Evolutionary conservation across 495 filamentous ascomycete genomes (phyloP).

Genomic region (Podospora pseudopauciseta): DNA sequence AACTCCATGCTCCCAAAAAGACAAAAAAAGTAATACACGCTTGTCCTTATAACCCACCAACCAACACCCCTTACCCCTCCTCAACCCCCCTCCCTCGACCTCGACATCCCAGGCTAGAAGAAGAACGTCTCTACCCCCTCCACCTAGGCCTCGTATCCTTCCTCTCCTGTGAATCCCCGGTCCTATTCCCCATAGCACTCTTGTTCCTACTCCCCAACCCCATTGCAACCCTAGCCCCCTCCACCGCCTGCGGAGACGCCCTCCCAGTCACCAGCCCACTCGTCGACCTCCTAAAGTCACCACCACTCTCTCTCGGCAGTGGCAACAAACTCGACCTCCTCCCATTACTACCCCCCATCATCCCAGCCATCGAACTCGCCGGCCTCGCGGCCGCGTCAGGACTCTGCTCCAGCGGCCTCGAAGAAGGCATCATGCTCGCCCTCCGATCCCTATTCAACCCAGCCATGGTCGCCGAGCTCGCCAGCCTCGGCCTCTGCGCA

Average conservation of each 20-base stretch:
- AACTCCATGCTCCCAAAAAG: not conserved
- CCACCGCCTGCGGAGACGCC: conserved; percentile 40
- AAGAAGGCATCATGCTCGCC: conserved; percentile 45
- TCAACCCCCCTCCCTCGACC: not conserved
- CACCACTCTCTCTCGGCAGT: conserved; percentile 7
- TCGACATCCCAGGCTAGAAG: not conserved
- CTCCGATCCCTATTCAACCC: conserved; percentile 39
- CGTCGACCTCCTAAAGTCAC: conserved; percentile 10
- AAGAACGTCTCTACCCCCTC: conserved; percentile 16
- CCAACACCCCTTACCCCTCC: not conserved
- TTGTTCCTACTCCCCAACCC: conserved; percentile 24
- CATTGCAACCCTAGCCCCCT: conserved; percentile 40
- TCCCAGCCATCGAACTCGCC: conserved; percentile 37
- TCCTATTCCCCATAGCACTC: conserved; percentile 21
- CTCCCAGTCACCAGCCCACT: conserved; percentile 26
- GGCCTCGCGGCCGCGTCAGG: conserved; percentile 36
- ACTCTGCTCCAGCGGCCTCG: conserved; percentile 22
- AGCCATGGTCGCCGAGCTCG: conserved; percentile 26
- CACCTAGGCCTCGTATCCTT: conserved; percentile 32
- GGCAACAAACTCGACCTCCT: conserved; percentile 51
- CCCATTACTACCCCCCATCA: conserved; percentile 26
- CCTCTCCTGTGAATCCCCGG: conserved; percentile 18
- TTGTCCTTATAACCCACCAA: not conserved
- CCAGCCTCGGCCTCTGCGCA: conserved; percentile 38
- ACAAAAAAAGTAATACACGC: not conserved